Evolutionary conservation across 768 basidiomycete genomes (phyloP).

Genomic region (Tulasnella sp.): DNA sequence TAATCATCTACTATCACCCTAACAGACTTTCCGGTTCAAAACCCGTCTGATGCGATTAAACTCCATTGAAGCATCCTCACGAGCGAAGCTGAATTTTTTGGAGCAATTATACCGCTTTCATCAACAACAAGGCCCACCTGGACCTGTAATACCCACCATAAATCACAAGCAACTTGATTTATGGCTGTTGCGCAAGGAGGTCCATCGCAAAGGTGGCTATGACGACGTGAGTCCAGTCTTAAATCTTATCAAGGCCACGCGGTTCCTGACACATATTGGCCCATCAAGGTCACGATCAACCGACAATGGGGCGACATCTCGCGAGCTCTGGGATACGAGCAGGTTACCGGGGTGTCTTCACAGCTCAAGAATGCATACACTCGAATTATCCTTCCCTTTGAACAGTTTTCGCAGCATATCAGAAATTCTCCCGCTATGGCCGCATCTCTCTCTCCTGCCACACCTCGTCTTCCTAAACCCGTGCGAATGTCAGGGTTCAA

Average conservation of each 20-base stretch:
- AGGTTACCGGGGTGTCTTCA: slow-evolving; percentile 67
- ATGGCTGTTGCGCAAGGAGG: slow-evolving; percentile 86
- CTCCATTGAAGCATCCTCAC: slow-evolving; percentile 91
- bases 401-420: slow-evolving; percentile 71
- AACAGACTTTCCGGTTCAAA: slow-evolving; percentile 82
- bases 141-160: slow-evolving; percentile 86
- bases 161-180: slow-evolving; percentile 87
- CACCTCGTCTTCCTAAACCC: neutral
- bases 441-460: slow-evolving; percentile 1
- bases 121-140: slow-evolving; percentile 83
- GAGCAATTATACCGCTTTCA: slow-evolving; percentile 96
- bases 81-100: slow-evolving; percentile 93
- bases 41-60: slow-evolving; percentile 90
- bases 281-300: slow-evolving; percentile 54
- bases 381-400: slow-evolving; percentile 90
- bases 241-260: neutral
- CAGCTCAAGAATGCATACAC: slow-evolving; percentile 84
- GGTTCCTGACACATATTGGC: slow-evolving; percentile 5
- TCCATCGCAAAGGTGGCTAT: slow-evolving; percentile 77
- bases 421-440: slow-evolving; percentile 23
- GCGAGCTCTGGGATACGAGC: slow-evolving; percentile 66
- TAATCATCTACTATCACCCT: slow-evolving; percentile 1
- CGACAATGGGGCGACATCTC: slow-evolving; percentile 87
- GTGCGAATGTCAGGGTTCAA: neutral
- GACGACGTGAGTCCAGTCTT: slow-evolving; percentile 46